Percentiles rank a stretch among this genome's conserved stretches.
Conservation (phyloP, 352 stramenopile species). For the Phytophthora ohioensis region DNA sequence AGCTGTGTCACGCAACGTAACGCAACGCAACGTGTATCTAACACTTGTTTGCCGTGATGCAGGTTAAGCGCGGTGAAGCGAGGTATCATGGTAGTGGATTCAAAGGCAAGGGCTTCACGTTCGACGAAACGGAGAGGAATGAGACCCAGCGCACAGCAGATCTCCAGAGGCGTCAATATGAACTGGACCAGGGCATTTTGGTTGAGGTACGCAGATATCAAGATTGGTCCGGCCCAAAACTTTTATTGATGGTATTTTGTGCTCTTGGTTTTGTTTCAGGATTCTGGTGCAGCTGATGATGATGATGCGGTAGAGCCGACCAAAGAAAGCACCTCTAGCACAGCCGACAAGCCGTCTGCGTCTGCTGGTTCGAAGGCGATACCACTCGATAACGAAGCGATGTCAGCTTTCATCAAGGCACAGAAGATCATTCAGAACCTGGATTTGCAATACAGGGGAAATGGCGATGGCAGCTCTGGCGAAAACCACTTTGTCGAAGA, state of each 20-base stretch:
- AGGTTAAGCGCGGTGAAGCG: constrained; percentile 95
- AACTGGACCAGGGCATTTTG: constrained; percentile 87
- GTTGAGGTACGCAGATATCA: constrained; percentile 57
- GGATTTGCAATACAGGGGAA: constrained; percentile 80
- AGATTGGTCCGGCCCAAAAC: not conserved
- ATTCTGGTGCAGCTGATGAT: constrained; percentile 64
- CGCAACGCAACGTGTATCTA: not conserved
- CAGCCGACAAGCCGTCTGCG: constrained; percentile 27
- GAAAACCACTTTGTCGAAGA: constrained; percentile 90
- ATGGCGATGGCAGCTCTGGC: constrained; percentile 42
- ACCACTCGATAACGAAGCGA: constrained; percentile 61
- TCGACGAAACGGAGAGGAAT: constrained; percentile 97
- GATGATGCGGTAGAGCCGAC: constrained; percentile 57
- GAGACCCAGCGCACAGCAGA: constrained; percentile 95
- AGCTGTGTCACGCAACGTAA: not conserved
- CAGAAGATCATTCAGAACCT: constrained; percentile 89
- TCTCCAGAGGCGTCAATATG: constrained; percentile 92
- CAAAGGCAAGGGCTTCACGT: constrained; percentile 98
- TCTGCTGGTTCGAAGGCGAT: constrained; percentile 28
- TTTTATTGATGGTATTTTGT: constrained; percentile 15
- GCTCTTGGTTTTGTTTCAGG: constrained; percentile 27
- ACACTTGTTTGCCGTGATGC: constrained; percentile 10
- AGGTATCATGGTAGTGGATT: constrained; percentile 97
- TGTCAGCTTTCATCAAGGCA: constrained; percentile 82
- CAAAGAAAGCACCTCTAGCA: constrained; percentile 31